Percentiles rank a stretch among this genome's conserved stretches.
These are phyloP conservation scores for Colletotrichum nymphaeae DNA, from an alignment of 2,329 filamentous ascomycete genomes.

Conservation along the genomic window DNA sequence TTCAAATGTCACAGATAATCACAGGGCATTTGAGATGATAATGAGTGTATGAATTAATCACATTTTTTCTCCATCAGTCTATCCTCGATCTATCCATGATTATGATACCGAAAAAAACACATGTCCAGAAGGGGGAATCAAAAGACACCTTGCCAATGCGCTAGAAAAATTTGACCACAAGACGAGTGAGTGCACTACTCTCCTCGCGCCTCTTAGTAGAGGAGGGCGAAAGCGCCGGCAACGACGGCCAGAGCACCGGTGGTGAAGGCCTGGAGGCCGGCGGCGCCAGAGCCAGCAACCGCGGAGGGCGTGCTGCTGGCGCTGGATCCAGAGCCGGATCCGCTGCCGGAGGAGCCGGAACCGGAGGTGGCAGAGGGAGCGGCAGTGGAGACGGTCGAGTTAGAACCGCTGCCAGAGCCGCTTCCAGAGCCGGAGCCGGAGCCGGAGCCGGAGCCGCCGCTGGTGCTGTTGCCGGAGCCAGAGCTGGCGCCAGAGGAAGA, in stretches of 20 bases:
- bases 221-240: constrained; percentile 35
- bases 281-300: constrained; percentile 23
- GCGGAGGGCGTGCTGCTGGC: constrained; percentile 18
- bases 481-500: constrained; percentile 37
- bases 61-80: constrained; percentile 32
- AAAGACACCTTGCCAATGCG: constrained; percentile 29
- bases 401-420: constrained; percentile 32
- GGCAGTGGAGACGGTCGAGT: constrained; percentile 23
- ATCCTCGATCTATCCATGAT: constrained; percentile 34
- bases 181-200: not conserved
- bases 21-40: not conserved
- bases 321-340: constrained; percentile 36
- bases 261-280: constrained; percentile 28
- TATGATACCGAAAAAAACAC: constrained; percentile 32
- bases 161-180: constrained; percentile 22
- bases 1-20: not conserved
- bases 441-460: constrained; percentile 14
- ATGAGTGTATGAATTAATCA: constrained; percentile 26
- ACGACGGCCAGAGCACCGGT: constrained; percentile 36
- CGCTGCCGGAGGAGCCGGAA: constrained; percentile 32
- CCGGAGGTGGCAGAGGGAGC: constrained; percentile 32
- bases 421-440: constrained; percentile 20
- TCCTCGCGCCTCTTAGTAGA: constrained; percentile 30
- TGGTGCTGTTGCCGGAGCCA: not conserved
- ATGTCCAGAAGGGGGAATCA: constrained; percentile 26